phyloP scores from a whole-genome alignment of 345 rosid genomes.

The Angophora floribunda region DNA sequence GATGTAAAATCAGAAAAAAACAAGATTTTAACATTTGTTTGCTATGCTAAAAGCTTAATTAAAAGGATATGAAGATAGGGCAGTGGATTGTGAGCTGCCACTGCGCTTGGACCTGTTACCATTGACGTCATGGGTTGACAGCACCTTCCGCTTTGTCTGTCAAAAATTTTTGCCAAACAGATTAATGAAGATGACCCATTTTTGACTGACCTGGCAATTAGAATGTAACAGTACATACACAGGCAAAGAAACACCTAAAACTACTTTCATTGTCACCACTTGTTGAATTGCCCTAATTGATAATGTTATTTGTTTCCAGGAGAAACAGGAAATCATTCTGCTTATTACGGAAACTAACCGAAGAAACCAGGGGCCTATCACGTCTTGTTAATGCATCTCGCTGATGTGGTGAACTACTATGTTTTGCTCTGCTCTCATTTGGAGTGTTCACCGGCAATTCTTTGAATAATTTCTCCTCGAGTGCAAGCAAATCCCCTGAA shows the following conservation, averaged over 20 bases:
- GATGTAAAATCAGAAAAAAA: not conserved
- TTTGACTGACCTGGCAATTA: not conserved
- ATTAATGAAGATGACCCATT: not conserved
- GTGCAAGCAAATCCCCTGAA: conserved; percentile 29
- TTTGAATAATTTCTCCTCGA: conserved; percentile 35
- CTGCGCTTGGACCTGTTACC: conserved; percentile 67
- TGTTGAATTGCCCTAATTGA: not conserved
- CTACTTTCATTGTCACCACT: not conserved
- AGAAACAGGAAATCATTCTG: not conserved
- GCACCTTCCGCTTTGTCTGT: conserved; percentile 54
- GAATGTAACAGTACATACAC: not conserved
- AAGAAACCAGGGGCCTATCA: conserved; percentile 14
- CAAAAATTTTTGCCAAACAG: conserved; percentile 2
- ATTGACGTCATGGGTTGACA: conserved; percentile 31
- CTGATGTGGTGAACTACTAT: conserved; percentile 13
- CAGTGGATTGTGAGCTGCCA: conserved; percentile 45
- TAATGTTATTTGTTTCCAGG: not conserved
- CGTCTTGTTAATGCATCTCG: conserved; percentile 18
- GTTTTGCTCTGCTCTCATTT: conserved; percentile 17
- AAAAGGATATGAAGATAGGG: conserved; percentile 86
- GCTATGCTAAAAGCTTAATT: not conserved
- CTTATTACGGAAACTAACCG: conserved; percentile 15
- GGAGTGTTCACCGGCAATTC: conserved; percentile 31
- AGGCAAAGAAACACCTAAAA: not conserved
- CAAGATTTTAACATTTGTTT: not conserved